Evolutionary conservation across 108 stramenopile species (phyloP), one percentile per base, ranked within the genome.

Genomic region (Nitzschia palea): DNA sequence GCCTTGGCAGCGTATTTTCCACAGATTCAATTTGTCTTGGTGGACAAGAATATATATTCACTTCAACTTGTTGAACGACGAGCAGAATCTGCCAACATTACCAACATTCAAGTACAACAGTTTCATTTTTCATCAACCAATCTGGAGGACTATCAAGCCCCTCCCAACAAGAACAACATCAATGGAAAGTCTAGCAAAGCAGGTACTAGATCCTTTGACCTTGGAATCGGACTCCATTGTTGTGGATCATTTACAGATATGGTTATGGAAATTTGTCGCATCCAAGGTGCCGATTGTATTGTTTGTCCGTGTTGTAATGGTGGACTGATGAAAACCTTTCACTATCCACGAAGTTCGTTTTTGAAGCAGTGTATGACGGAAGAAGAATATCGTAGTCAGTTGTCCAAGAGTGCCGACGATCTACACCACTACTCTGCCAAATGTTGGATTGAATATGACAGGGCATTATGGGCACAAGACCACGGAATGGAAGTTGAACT

Each of bases 231-330:
- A 23, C 43, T 67, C 28, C 73, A 74, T 61, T 74, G 66, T 25
- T 74, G 73, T 44, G 73, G 73, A 26, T 67, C 65, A 25, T 74
- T 74, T 34, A 74, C 73, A 10, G 73, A 74, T 44, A 74, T 74
- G 73, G 73, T 74, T 20, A 67, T 74, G 73, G 58, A 60, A 32
- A 25, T 74, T 35, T 66, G 65, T 32, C 52, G 50, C 4, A 12
- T 25, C 25, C 15, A 53, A 28, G 35, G 50, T 1, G 73, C 73
- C 22, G 55, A 65, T 62, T 74, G 73, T 44, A 74, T 74, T 43
- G 73, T 74, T 6, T 67, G 65, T 26, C 73, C 73, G 1, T 74
- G 73, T 47, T 74, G 73, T 52, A 74, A 74, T 61, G 73, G 73
- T 36, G 73, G 64, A 12, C 61, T 67, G 65, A 64, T 43, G 12